Percentiles rank a stretch among this genome's conserved stretches.
Conservation (phyloP, 1,139 yeast genomes). For the Nakaseomyces nivariensis region DNA sequence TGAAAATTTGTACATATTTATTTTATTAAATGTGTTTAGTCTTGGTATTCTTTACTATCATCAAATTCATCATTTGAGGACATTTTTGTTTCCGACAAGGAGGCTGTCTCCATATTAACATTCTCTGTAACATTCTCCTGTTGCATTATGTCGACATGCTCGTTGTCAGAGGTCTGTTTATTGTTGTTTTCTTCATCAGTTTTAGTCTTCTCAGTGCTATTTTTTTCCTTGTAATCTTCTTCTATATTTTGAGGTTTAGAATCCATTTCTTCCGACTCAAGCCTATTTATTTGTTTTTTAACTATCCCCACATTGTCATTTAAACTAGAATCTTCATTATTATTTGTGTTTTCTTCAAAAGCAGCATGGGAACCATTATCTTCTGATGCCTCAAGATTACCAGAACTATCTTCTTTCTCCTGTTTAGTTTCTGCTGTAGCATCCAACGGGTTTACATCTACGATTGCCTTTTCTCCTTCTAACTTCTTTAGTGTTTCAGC, state of each 20-base stretch:
- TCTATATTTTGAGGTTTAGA: too few species aligned
- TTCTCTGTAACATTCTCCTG: background rate
- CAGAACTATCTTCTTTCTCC: background rate
- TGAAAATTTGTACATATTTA: background rate
- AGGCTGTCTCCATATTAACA: background rate
- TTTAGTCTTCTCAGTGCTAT: too few species aligned
- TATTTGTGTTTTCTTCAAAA: too few species aligned
- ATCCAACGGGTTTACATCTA: background rate
- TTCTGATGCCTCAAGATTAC: background rate
- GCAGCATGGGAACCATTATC: too few species aligned
- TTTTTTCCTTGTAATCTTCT: too few species aligned
- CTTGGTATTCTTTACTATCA: conserved; percentile 10
- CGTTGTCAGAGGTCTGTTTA: too few species aligned
- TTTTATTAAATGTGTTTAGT: conserved; percentile 1
- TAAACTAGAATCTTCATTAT: too few species aligned
- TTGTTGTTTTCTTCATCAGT: background rate
- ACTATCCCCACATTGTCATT: too few species aligned
- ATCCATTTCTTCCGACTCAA: too few species aligned
- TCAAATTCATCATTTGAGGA: conserved; percentile 7
- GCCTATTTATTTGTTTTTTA: too few species aligned
- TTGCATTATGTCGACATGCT: too few species aligned
- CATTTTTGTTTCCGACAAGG: background rate
- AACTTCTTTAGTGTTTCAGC: background rate
- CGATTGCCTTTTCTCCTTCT: background rate
- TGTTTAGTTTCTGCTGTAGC: background rate